Base-by-base conservation (phyloP, 139 green algal species). In the Auxenochlorella pyrenoidosa region DNA sequence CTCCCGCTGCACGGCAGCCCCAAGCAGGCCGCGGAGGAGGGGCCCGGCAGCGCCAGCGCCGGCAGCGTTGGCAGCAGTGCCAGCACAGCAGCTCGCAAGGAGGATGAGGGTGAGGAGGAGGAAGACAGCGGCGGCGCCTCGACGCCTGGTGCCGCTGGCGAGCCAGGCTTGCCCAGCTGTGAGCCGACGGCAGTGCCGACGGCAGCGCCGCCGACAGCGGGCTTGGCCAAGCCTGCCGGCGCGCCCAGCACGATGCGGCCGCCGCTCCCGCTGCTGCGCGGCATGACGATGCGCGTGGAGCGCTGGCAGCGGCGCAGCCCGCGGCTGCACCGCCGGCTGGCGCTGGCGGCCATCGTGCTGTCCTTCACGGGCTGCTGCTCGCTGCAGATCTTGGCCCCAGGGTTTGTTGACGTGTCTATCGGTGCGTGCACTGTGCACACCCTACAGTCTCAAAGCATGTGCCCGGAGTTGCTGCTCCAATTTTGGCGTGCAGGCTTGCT, bases 361-460 rank as follows among this genome's bases (percentile, higher is more conserved):
- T 30, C 43, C 2, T 86, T 86, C 66, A 86, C 38, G 65, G 82
- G 82, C 43, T 43, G 26, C 66, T 86, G 82, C 82, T 71, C 43
- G 66, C 63, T 86, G 19, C 82, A 86, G 43, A 78, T 86, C 32
- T 66, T 86, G 66, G 82, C 82, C 28, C 81, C 82, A 8, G 82
- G 82, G 0, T 86, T 77, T 51, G 66, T 86, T 6, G 82, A 86
- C 44, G 82, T 86, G 13, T 66, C 65, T 16, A 79, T 86, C 22
- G 82, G 82, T 86, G 82, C 16, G 81, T 12, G n/a, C 54, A 4
- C 54, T 43, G 28, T 63, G 75, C 1, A 38, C 54, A 16, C 22
- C 19, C 1, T 10, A 38, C 38, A 12, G 41, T n/a, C n/a, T n/a
- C n/a, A n/a, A n/a, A n/a, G n/a, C n/a, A n/a, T n/a, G n/a, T n/a